Evolutionary conservation across 805 yeast species (phyloP), one percentile per base, ranked within the genome.

Genomic region (Lachancea kluyveri): DNA sequence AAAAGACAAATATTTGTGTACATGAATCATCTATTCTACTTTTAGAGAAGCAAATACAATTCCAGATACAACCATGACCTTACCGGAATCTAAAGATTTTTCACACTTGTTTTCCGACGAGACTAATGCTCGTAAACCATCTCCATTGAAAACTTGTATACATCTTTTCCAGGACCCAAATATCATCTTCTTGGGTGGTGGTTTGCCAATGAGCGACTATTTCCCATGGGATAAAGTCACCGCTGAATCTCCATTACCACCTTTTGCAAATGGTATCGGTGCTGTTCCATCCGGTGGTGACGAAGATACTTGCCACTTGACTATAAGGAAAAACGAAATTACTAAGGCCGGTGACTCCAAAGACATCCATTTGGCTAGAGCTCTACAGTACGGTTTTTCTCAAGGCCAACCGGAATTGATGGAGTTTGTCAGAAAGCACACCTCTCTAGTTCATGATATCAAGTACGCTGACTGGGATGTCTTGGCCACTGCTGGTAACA

Each of bases 351-450:
- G 66, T 18, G 65, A 61, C 46, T 67, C 68, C 21, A 62, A 54
- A 21, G 85, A 79, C 47, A 67, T 88, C 37, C 92, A 88, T 33
- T 71, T 92, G 46, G 68, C 83, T 14, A 72, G 83, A 50, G 76
- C 95, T n/a, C 70, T 92, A 59, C 98, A 92, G 66, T 92, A 92
- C 61, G 97, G 98, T 26, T 61, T 53, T 60, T 77, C 95, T 36
- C 75, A 72, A 40, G 98, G 98, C 32, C 84, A 79, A 41, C 73
- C 78, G 6, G 87, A 81, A 46, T 52, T 90, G 26, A 48, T 76
- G 26, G 52, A 64, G 3, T 90, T 81, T 60, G 54, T 90, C 46
- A 77, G 61, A 48, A 86, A 81, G 43, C 98, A 92, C 67, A 81
- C 85, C 28, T 59, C 70, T 37, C 32, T 64, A 11, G 61, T 74